phyloP scores from a whole-genome alignment of 768 basidiomycete species.

The Sporobolomyces phaffii region DNA sequence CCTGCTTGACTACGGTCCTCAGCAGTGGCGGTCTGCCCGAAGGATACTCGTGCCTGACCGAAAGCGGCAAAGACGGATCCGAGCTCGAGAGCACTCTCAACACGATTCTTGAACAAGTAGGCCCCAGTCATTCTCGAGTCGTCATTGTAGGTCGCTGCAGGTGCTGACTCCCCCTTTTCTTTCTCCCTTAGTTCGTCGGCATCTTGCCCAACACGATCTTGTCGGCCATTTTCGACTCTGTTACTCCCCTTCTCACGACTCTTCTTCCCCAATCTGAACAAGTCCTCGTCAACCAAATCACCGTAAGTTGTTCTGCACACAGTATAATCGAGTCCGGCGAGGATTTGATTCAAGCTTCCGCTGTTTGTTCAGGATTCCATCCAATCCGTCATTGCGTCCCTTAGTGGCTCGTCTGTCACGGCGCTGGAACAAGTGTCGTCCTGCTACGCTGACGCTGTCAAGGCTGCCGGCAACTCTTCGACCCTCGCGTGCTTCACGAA shows the following conservation, averaged over 20 bases:
- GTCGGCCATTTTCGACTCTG: constrained; percentile 33
- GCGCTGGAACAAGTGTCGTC: constrained; percentile 30
- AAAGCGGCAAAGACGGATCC: constrained; percentile 21
- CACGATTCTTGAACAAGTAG: constrained; percentile 39
- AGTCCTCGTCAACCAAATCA: constrained; percentile 28
- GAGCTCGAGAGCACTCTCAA: constrained; percentile 33
- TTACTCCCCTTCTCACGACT: constrained; percentile 35
- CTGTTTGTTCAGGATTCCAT: constrained; percentile 35
- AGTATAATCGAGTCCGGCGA: not conserved
- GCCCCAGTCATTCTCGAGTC: not conserved
- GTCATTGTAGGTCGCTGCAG: not conserved
- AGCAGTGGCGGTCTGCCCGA: constrained; percentile 35
- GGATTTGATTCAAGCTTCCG: not conserved
- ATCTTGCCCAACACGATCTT: constrained; percentile 41
- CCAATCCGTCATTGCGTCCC: constrained; percentile 35
- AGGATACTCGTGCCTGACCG: constrained; percentile 38
- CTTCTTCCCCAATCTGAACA: constrained; percentile 39
- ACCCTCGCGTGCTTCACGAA: constrained; percentile 36
- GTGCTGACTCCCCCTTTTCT: too few relatives aligned
- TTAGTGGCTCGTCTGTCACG: constrained; percentile 36
- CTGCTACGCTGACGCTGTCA: constrained; percentile 39
- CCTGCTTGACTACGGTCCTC: constrained; percentile 34
- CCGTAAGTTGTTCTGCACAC: not conserved
- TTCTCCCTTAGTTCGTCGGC: constrained; percentile 32
- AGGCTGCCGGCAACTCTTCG: constrained; percentile 32